phyloP scores from a whole-genome alignment of 2,329 filamentous ascomycete genomes.

The Cephalotrichum gorgonifer region DNA sequence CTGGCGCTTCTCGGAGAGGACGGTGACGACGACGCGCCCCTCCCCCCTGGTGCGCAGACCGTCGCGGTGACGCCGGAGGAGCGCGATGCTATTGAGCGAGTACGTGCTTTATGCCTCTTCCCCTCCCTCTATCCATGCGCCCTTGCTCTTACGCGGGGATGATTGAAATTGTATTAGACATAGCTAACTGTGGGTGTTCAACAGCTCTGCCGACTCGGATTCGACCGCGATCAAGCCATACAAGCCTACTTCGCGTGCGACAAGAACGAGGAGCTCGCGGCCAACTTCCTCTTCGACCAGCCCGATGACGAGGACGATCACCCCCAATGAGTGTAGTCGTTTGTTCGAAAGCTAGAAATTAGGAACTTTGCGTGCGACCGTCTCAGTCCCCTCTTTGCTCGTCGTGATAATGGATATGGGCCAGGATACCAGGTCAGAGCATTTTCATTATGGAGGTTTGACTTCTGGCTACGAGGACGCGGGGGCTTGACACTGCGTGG shows the following conservation, averaged over 20 bases:
- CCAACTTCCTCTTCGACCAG: conserved; percentile 97
- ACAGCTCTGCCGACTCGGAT: conserved; percentile 84
- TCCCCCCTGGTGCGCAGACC: conserved; percentile 80
- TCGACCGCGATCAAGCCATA: conserved; percentile 85
- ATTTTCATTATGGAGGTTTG: too few species aligned
- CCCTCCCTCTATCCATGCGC: not conserved
- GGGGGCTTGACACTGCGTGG: too few species aligned
- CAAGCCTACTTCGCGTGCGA: conserved; percentile 99
- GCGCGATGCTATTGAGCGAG: conserved; percentile 90
- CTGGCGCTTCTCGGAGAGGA: conserved; percentile 83
- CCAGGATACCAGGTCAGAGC: too few species aligned
- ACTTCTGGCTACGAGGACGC: too few species aligned
- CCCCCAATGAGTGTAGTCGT: conserved; percentile 12
- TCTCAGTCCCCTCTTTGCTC: too few species aligned
- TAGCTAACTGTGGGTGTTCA: not conserved
- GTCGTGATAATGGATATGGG: too few species aligned
- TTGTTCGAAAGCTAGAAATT: too few species aligned
- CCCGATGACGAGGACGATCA: conserved; percentile 58
- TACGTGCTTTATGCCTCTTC: conserved; percentile 25
- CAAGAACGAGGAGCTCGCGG: conserved; percentile 97
- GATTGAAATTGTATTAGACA: too few species aligned
- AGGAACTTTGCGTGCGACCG: too few species aligned
- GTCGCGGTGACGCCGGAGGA: conserved; percentile 94
- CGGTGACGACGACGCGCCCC: conserved; percentile 68
- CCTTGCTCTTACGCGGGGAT: too few species aligned